Evolutionary conservation across 2,329 filamentous ascomycete species (phyloP).

Genomic region (Emmonsiellopsis sp.): DNA sequence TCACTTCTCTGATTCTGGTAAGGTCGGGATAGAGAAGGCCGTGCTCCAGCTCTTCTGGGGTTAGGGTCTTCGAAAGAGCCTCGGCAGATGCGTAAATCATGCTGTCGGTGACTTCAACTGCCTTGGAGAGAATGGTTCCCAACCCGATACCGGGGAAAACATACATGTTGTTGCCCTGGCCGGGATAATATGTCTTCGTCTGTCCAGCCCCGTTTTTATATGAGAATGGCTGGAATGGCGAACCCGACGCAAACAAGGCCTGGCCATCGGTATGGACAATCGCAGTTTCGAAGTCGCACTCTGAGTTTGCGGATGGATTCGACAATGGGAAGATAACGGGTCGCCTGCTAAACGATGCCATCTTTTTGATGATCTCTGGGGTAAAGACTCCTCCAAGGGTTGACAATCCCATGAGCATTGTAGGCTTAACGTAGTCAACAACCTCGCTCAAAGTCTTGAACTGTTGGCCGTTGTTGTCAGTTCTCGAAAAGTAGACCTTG

Average conservation of each 20-base stretch:
- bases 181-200: conserved; percentile 61
- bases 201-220: conserved; percentile 52
- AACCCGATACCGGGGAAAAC: conserved; percentile 95
- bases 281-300: conserved; percentile 94
- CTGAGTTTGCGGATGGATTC: conserved; percentile 92
- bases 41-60: conserved; percentile 68
- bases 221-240: conserved; percentile 70
- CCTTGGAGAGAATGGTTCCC: conserved; percentile 84
- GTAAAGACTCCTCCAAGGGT: conserved; percentile 94
- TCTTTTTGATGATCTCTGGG: conserved; percentile 65
- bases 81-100: conserved; percentile 96
- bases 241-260: conserved; percentile 89
- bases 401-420: conserved; percentile 86
- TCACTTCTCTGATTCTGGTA: conserved; percentile 84
- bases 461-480: conserved; percentile 56
- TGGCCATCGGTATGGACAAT: conserved; percentile 83
- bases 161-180: conserved; percentile 76
- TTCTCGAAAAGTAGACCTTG: conserved; percentile 59
- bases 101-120: conserved; percentile 75
- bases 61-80: conserved; percentile 68
- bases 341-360: conserved; percentile 56
- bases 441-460: conserved; percentile 78
- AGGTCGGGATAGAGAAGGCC: conserved; percentile 88
- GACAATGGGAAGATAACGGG: conserved; percentile 95
- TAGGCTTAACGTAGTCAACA: conserved; percentile 90